Percentiles rank a stretch among this genome's conserved stretches.
These are phyloP conservation scores for Lentinula novae-zelandiae DNA, from an alignment of 1,284 basidiomycete species.

Conservation along the genomic window DNA sequence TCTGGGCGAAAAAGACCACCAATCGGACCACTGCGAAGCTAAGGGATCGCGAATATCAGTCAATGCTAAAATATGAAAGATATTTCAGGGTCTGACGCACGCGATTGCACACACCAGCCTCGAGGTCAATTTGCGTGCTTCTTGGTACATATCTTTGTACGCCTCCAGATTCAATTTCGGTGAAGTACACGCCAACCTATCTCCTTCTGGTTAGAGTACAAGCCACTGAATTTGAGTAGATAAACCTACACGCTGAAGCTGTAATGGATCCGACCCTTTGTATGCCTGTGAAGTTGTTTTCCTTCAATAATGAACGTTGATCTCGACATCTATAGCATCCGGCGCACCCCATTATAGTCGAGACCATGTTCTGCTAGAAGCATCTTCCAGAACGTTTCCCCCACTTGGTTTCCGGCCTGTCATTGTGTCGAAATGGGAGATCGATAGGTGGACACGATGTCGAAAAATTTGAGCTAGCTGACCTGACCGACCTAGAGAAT, in stretches of 20 bases:
- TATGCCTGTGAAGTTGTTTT: slow-evolving; percentile 28
- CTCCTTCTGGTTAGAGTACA: not conserved
- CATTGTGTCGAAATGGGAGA: not conserved
- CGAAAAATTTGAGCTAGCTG: not conserved
- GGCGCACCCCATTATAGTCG: slow-evolving; percentile 63
- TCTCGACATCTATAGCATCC: not conserved
- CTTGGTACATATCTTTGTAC: slow-evolving; percentile 86
- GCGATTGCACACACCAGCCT: slow-evolving; percentile 85
- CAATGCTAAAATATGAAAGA: not conserved
- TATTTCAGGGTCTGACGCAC: slow-evolving; percentile 37
- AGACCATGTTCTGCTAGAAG: slow-evolving; percentile 80
- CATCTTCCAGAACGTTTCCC: slow-evolving; percentile 76
- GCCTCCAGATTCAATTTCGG: slow-evolving; percentile 47
- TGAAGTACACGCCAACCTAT: slow-evolving; percentile 74
- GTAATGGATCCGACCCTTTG: slow-evolving; percentile 38
- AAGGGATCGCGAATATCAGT: not conserved
- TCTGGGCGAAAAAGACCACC: slow-evolving; percentile 86
- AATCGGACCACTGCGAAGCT: slow-evolving; percentile 67
- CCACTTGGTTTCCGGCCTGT: slow-evolving; percentile 74
- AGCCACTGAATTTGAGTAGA: not conserved
- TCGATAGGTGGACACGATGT: not conserved
- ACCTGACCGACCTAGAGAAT: slow-evolving; percentile 17
- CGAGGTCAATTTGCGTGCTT: slow-evolving; percentile 88
- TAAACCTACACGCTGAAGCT: slow-evolving; percentile 35
- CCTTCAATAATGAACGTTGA: not conserved